A percentile compares a stretch with the other conserved stretches of the same genome.
phyloP scores from a whole-genome alignment of 495 filamentous ascomycete species.

The Daldinia caldariorum region DNA sequence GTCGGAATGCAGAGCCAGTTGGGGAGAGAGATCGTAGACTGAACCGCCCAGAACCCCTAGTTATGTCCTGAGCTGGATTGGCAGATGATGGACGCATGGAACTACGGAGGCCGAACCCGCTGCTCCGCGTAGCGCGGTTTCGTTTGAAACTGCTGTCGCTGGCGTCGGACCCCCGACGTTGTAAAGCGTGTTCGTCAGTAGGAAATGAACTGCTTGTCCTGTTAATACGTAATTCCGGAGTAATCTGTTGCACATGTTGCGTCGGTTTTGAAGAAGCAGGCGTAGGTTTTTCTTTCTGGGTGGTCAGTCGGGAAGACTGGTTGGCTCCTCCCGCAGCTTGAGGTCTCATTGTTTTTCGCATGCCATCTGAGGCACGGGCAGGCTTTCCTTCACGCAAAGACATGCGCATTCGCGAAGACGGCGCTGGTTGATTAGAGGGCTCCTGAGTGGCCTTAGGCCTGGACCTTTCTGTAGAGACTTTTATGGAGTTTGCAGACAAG shows the following conservation, averaged over 20 bases:
- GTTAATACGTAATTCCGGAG: slow-evolving; percentile 14
- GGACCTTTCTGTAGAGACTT: slow-evolving; percentile 43
- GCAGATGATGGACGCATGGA: slow-evolving; percentile 54
- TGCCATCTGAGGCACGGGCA: slow-evolving; percentile 38
- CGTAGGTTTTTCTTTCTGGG: slow-evolving; percentile 23
- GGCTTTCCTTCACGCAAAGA: slow-evolving; percentile 51
- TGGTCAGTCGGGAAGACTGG: slow-evolving; percentile 30
- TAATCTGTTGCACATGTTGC: slow-evolving; percentile 5
- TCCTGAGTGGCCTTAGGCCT: slow-evolving; percentile 49
- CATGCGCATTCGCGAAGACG: slow-evolving; percentile 49
- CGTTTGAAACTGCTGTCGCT: slow-evolving; percentile 64
- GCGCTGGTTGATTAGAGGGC: slow-evolving; percentile 7
- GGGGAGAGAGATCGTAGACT: slow-evolving; percentile 56
- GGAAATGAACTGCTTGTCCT: slow-evolving; percentile 28
- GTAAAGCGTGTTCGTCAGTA: slow-evolving; percentile 34
- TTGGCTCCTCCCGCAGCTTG: slow-evolving; percentile 25
- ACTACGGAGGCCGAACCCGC: slow-evolving; percentile 50
- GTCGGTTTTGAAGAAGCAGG: slow-evolving; percentile 20
- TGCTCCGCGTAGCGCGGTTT: slow-evolving; percentile 35
- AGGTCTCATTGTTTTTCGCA: slow-evolving; percentile 52
- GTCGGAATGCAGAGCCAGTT: slow-evolving; percentile 43
- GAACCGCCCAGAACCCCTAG: slow-evolving; percentile 48
- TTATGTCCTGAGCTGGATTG: slow-evolving; percentile 22
- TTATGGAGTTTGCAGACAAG: slow-evolving; percentile 36
- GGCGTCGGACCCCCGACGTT: slow-evolving; percentile 55